Conservation (phyloP, 1,284 basidiomycete species). For the Tylopilus sp. region DNA sequence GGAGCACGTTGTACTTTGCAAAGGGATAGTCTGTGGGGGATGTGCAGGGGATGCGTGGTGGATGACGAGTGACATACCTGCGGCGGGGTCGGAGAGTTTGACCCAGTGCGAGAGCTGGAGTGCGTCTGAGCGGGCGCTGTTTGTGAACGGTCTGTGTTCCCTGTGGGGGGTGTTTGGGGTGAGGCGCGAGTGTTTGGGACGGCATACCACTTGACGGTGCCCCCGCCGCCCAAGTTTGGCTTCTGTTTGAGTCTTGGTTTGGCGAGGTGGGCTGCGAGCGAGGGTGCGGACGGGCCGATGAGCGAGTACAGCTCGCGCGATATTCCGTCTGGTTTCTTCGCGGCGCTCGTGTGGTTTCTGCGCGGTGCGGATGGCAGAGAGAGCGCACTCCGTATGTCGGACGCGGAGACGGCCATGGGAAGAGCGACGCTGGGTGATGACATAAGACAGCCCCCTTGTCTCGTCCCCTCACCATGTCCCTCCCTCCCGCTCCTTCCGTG, state of each 20-base stretch:
- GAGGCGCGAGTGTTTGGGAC: background rate
- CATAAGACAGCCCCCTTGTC: background rate
- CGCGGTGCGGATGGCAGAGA: conserved; percentile 43
- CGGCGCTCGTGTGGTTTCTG: conserved; percentile 7
- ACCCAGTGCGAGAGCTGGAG: conserved; percentile 70
- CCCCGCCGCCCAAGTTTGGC: conserved; percentile 63
- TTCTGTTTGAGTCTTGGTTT: conserved; percentile 88
- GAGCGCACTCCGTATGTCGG: conserved; percentile 81
- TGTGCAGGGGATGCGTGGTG: background rate
- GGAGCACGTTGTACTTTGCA: conserved; percentile 75
- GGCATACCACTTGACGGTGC: conserved; percentile 64
- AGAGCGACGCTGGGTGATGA: background rate
- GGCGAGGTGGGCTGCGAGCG: conserved; percentile 70
- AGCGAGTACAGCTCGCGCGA: conserved; percentile 91
- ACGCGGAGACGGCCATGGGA: conserved; percentile 62
- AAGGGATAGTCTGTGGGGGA: conserved; percentile 65
- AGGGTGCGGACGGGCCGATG: conserved; percentile 89
- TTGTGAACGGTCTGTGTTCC: conserved; percentile 75
- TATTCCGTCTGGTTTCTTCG: conserved; percentile 84
- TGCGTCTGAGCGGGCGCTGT: conserved; percentile 58
- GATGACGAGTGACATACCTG: conserved; percentile 42
- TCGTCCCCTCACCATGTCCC: background rate
- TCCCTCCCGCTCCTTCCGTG: background rate
- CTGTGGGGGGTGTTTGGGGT: conserved; percentile 38
- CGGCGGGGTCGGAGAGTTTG: conserved; percentile 55